phyloP scores from a whole-genome alignment of 2,329 filamentous ascomycete genomes.

The Ophiostoma montium region DNA sequence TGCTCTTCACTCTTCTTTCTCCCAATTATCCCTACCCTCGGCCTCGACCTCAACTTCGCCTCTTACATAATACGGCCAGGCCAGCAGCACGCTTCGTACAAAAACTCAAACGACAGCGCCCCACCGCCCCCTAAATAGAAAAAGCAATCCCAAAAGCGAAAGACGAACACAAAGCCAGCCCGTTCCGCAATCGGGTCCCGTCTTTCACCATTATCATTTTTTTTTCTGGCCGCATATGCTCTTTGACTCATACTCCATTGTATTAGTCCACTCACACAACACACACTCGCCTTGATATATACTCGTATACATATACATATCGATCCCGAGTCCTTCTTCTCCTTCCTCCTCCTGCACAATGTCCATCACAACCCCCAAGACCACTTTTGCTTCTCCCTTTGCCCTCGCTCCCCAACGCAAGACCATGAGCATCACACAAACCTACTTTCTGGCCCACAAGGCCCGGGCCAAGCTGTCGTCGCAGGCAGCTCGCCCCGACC shows the following conservation, averaged over 20 bases:
- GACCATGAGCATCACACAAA: slow-evolving; percentile 96
- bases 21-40: no score
- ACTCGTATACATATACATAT: background rate
- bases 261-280: background rate
- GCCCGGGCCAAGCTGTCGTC: slow-evolving; percentile 89
- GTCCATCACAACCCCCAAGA: slow-evolving; percentile 11
- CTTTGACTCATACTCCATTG: slow-evolving; percentile 9
- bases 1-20: no score
- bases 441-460: slow-evolving; percentile 95
- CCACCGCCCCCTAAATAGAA: background rate
- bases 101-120: no score
- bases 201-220: slow-evolving; percentile 3
- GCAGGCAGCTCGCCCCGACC: slow-evolving; percentile 80
- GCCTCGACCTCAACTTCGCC: no score
- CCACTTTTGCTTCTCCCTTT: slow-evolving; percentile 25
- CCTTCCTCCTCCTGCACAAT: slow-evolving; percentile 8
- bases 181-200: slow-evolving; percentile 13
- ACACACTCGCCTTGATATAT: background rate
- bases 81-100: no score
- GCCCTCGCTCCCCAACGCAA: slow-evolving; percentile 38
- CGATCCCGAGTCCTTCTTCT: background rate
- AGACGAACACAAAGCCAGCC: slow-evolving; percentile 4
- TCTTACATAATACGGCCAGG: no score
- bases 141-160: background rate
- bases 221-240: slow-evolving; percentile 10